phyloP scores from a whole-genome alignment of 2,329 filamentous ascomycete genomes.

The Aspergillus hortae region DNA sequence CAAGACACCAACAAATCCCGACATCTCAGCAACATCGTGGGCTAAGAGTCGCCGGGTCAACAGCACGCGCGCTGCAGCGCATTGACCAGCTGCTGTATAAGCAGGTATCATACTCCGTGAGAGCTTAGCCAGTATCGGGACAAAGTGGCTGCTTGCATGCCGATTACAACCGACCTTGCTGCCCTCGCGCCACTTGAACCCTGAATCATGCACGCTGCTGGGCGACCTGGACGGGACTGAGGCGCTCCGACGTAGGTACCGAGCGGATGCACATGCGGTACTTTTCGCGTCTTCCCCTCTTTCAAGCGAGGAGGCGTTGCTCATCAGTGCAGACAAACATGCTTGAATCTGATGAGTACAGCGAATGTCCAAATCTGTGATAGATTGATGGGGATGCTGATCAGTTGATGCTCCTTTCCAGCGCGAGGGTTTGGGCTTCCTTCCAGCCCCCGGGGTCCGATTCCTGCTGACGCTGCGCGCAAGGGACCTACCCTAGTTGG shows the following conservation, averaged over 20 bases:
- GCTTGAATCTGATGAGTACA: not conserved
- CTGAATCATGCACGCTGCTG: not conserved
- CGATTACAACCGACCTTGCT: constrained; percentile 5
- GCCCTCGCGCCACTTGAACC: not conserved
- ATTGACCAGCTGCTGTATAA: constrained; percentile 1
- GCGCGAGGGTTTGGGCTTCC: not conserved
- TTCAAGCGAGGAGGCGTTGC: not conserved
- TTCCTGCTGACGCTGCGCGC: too few species aligned
- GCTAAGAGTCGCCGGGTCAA: constrained; percentile 1
- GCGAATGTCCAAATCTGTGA: not conserved
- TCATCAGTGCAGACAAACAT: not conserved
- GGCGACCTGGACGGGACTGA: not conserved
- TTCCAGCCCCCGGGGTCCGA: not conserved
- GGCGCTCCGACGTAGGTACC: not conserved
- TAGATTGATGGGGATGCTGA: not conserved
- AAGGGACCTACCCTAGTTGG: too few species aligned
- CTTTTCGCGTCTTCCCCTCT: not conserved
- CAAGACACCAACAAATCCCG: constrained; percentile 7
- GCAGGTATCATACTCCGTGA: not conserved
- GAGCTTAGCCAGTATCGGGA: constrained; percentile 3
- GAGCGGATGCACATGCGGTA: not conserved
- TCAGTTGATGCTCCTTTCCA: not conserved
- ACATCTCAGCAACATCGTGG: not conserved
- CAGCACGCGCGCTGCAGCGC: not conserved
- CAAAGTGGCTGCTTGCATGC: constrained; percentile 1